Percentiles rank a stretch among this genome's conserved stretches.
Conservation (phyloP, 148 eudicot species). For the Oxyria digyna region DNA sequence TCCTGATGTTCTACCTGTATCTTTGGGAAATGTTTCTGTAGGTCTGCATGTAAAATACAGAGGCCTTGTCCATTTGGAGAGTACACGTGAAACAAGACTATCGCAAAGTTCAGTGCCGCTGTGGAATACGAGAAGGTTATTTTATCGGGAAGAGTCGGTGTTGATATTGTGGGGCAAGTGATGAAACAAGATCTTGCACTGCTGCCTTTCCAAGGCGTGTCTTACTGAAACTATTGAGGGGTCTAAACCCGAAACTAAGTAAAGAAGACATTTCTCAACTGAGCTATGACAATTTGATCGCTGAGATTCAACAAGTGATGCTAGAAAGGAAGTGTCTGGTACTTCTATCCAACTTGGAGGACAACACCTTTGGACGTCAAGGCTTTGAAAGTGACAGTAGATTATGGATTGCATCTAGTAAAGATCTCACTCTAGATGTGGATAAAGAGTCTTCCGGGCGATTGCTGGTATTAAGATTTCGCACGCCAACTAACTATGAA, state of each 20-base stretch:
- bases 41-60: too few species aligned
- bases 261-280: not conserved
- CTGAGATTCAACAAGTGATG: not conserved
- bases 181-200: too few species aligned
- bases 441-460: not conserved
- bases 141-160: constrained; percentile 13
- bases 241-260: not conserved
- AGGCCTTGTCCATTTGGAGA: too few species aligned
- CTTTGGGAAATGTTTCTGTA: too few species aligned
- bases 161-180: too few species aligned
- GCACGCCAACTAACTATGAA: not conserved
- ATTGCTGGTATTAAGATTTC: not conserved
- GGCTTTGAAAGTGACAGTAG: not conserved
- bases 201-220: not conserved
- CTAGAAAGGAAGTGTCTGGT: constrained; percentile 29
- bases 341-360: constrained; percentile 22
- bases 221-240: not conserved
- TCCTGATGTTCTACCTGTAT: not conserved
- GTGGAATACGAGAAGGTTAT: constrained; percentile 10
- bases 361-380: not conserved
- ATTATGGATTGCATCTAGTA: not conserved
- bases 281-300: not conserved
- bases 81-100: too few species aligned
- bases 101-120: constrained; percentile 11
- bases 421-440: not conserved